These are phyloP conservation scores for Cystofilobasidium bisporidii DNA, from an alignment of 768 basidiomycete species.

Conservation along the genomic window DNA sequence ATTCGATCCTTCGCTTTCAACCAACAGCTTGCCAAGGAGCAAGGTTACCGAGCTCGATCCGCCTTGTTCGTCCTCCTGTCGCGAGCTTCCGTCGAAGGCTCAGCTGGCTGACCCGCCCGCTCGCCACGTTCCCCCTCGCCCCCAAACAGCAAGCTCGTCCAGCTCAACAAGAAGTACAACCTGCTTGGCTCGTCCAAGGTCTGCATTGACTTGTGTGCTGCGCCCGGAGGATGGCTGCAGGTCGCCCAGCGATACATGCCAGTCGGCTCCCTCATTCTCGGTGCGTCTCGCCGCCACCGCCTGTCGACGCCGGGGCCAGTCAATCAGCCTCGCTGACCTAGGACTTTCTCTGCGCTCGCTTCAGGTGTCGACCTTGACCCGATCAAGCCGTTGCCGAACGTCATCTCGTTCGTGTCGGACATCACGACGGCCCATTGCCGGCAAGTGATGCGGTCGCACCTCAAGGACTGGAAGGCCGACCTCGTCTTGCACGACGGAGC, in stretches of 20 bases:
- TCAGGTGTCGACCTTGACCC: slow-evolving; percentile 88
- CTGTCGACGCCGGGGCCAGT: too few species aligned
- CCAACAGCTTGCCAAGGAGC: slow-evolving; percentile 57
- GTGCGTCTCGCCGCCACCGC: slow-evolving; percentile 40
- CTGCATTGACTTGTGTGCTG: slow-evolving; percentile 97
- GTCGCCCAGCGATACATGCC: slow-evolving; percentile 98
- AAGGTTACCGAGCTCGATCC: slow-evolving; percentile 97
- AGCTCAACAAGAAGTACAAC: slow-evolving; percentile 94
- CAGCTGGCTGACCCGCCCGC: not conserved
- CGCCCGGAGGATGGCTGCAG: slow-evolving; percentile 97
- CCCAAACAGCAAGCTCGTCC: slow-evolving; percentile 72
- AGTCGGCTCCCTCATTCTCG: slow-evolving; percentile 78
- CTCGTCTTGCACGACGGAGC: slow-evolving; percentile 98
- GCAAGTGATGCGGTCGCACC: slow-evolving; percentile 67
- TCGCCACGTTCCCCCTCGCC: not conserved
- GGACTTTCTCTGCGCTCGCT: not conserved
- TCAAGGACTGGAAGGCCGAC: slow-evolving; percentile 99
- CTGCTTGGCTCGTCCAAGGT: slow-evolving; percentile 70
- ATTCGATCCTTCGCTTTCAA: too few species aligned
- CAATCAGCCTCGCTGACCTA: too few species aligned
- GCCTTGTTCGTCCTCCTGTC: slow-evolving; percentile 46
- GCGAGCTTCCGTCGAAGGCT: not conserved
- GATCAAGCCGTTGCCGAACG: slow-evolving; percentile 89
- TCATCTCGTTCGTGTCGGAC: slow-evolving; percentile 82
- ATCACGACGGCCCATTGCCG: slow-evolving; percentile 90